These are phyloP conservation scores for Penicillium salamii DNA, from an alignment of 495 filamentous ascomycete species.

Conservation along the genomic window DNA sequence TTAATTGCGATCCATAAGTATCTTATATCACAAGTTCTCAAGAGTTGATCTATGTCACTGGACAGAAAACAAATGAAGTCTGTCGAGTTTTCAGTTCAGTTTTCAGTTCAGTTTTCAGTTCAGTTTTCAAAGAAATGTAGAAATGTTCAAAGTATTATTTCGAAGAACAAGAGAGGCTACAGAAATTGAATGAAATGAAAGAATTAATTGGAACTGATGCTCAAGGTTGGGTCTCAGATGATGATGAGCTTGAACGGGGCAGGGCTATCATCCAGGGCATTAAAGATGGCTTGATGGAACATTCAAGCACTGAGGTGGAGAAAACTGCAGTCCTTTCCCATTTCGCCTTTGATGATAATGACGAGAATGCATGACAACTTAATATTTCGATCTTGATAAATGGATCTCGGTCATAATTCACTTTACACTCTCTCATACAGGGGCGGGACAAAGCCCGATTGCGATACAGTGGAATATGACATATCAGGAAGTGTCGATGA, in stretches of 20 bases:
- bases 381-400: too few species aligned
- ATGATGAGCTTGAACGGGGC: slow-evolving; percentile 18
- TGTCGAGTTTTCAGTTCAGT: too few species aligned
- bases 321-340: slow-evolving; percentile 14
- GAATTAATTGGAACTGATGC: slow-evolving; percentile 23
- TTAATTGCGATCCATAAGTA: slow-evolving; percentile 34
- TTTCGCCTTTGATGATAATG: slow-evolving; percentile 30
- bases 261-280: slow-evolving; percentile 19
- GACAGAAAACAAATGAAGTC: slow-evolving; percentile 6
- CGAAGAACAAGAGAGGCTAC: slow-evolving; percentile 19
- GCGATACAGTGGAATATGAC: too few species aligned
- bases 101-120: slow-evolving; percentile 17
- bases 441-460: too few species aligned
- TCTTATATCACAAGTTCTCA: slow-evolving; percentile 11
- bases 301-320: slow-evolving; percentile 23
- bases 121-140: slow-evolving; percentile 19
- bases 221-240: slow-evolving; percentile 26
- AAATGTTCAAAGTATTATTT: slow-evolving; percentile 8
- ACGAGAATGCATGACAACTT: too few species aligned
- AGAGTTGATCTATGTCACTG: slow-evolving; percentile 19
- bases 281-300: slow-evolving; percentile 23
- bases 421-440: too few species aligned
- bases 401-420: too few species aligned
- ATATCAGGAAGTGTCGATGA: too few species aligned
- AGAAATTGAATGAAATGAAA: slow-evolving; percentile 26